These are phyloP conservation scores for Phytopythium delawarense DNA, from an alignment of 352 stramenopile genomes.

Conservation along the genomic window DNA sequence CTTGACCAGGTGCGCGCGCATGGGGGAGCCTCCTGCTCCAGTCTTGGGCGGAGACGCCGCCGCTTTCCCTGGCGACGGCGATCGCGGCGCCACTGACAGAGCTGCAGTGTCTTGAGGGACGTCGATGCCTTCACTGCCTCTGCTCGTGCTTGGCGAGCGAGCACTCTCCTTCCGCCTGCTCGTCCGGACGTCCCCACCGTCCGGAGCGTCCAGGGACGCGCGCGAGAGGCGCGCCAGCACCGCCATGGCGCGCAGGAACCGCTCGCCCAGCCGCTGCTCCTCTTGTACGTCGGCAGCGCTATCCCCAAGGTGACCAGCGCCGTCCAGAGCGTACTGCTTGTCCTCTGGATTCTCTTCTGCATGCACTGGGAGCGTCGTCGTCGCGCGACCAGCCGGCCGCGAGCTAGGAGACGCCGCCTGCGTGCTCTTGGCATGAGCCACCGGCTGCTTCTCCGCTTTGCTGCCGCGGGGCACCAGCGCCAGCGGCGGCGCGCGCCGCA, in stretches of 20 bases:
- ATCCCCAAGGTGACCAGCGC: neutral
- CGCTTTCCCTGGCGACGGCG: neutral
- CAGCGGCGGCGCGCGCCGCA: constrained; percentile 33
- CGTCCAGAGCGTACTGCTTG: neutral
- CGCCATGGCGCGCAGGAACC: constrained; percentile 58
- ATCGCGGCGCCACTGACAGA: too few relatives aligned
- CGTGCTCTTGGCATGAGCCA: constrained; percentile 1
- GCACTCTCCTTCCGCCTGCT: neutral
- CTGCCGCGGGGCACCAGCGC: constrained; percentile 40
- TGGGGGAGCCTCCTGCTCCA: constrained; percentile 1
- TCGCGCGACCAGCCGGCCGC: neutral
- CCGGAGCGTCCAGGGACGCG: constrained; percentile 13
- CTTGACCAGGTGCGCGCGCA: neutral
- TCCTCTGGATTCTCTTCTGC: neutral
- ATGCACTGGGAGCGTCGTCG: neutral
- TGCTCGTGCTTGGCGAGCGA: neutral
- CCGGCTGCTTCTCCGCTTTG: constrained; percentile 10
- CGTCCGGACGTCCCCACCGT: neutral
- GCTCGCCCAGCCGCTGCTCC: constrained; percentile 39
- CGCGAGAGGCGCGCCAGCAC: constrained; percentile 36
- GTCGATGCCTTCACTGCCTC: neutral
- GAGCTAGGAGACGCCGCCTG: neutral
- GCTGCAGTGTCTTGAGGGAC: neutral
- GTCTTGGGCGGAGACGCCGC: neutral
- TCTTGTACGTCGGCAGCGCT: neutral